Evolutionary conservation across 140 eudicot species (phyloP), one percentile per base, ranked within the genome.

Genomic region (Bidens hawaiensis): DNA sequence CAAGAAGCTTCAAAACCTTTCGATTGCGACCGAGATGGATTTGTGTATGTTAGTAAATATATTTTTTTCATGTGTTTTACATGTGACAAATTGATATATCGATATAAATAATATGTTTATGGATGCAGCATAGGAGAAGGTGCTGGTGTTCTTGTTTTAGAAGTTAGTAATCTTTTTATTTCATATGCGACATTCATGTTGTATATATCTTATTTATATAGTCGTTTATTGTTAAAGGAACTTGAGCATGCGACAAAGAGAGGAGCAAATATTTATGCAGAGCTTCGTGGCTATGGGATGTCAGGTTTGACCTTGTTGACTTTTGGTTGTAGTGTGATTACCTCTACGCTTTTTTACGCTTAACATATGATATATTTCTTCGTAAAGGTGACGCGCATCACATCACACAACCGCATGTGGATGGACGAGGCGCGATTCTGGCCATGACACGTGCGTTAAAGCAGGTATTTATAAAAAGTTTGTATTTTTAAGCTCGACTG

Each of bases 241-340:
- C 80, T 91, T 49, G 95, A 85, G 72, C 99, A 91, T 82, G 99
- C 99, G 13, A 75, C 75, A 63, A 77, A 75, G 45, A 84, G 99
- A 68, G 89, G 93, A 69, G 95, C 96, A 19, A 88, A 82, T 25
- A 53, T 88, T 22, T 91, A 88, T 67, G 95, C 99, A 25, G 99
- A 91, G 68, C 75, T 91, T 64, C 85, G 93, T 36, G 99, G 99
- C 34, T 91, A 91, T 61, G 99, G 99, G 77, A 91, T 83, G 90
- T 90, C 97, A 84, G 97, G 97, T 90, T 63, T 48, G 70, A 34
- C 25, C 26, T 60, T 48, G 26, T 57, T 33, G 45, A 24, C 38
- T 49, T 64, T 71, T 27, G 21, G 12, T 54, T 30, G 19, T 36
- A 14, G 1, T 23, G 31, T 25, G 53, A 40, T 24, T 15, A 23